Conservation (phyloP, 495 filamentous ascomycete genomes). For the Penicillium desertorum region DNA sequence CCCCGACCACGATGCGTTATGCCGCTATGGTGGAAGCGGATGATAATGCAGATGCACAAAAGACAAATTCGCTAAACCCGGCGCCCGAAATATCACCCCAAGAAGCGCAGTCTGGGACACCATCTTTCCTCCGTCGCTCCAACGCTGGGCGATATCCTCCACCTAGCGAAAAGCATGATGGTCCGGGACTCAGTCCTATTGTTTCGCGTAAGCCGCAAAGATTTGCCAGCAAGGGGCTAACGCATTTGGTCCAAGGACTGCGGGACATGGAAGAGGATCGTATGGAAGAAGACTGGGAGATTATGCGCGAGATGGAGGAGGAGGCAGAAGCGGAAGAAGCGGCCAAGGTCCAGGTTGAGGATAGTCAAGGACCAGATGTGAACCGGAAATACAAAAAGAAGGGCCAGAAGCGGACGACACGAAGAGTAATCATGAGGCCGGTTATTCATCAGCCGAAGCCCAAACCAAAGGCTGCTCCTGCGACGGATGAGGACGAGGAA, state of each 20-base stretch:
- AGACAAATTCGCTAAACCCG: constrained; percentile 22
- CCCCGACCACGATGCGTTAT: constrained; percentile 55
- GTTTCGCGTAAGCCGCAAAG: constrained; percentile 59
- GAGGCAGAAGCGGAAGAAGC: constrained; percentile 41
- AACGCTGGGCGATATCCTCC: constrained; percentile 34
- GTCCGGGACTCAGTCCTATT: constrained; percentile 42
- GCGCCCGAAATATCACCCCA: constrained; percentile 15
- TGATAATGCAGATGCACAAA: constrained; percentile 22
- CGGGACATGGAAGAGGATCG: constrained; percentile 77
- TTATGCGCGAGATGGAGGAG: constrained; percentile 76
- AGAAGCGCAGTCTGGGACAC: constrained; percentile 52
- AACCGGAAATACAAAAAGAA: constrained; percentile 82
- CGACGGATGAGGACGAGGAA: constrained; percentile 28
- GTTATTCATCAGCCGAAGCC: constrained; percentile 41
- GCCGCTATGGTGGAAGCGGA: constrained; percentile 44
- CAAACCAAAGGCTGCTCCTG: constrained; percentile 23
- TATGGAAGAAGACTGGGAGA: constrained; percentile 75
- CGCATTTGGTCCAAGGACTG: constrained; percentile 73
- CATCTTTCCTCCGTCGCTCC: constrained; percentile 69
- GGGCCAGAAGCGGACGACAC: constrained; percentile 85
- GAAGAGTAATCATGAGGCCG: constrained; percentile 70
- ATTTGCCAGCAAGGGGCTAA: constrained; percentile 70
- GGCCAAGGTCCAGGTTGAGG: constrained; percentile 53
- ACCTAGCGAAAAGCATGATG: constrained; percentile 15
- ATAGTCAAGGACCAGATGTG: constrained; percentile 58